These are phyloP conservation scores for Candida verbasci DNA, from an alignment of 805 yeast genomes.

Conservation along the genomic window DNA sequence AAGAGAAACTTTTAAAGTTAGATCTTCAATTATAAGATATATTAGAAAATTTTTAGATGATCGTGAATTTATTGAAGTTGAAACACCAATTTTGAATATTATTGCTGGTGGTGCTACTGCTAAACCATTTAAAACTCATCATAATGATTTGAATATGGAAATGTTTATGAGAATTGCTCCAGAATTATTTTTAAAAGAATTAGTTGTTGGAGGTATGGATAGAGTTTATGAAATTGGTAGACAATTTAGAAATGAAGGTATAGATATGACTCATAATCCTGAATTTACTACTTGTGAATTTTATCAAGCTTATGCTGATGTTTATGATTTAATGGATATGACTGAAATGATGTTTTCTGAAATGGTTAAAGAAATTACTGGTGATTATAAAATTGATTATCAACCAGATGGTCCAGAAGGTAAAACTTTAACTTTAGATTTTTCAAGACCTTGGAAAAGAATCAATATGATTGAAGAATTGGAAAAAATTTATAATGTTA, in stretches of 20 bases:
- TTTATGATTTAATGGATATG: conserved; percentile 90
- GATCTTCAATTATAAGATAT: conserved; percentile 86
- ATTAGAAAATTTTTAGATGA: conserved; percentile 84
- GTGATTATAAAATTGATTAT: conserved; percentile 77
- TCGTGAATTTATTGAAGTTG: conserved; percentile 90
- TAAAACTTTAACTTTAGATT: conserved; percentile 73
- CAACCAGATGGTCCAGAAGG: conserved; percentile 89
- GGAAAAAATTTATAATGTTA: conserved; percentile 80
- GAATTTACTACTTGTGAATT: conserved; percentile 99
- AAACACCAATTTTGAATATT: conserved; percentile 98
- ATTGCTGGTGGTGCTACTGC: conserved; percentile 99
- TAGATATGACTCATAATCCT: conserved; percentile 98
- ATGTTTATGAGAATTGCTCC: conserved; percentile 99
- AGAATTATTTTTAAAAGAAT: conserved; percentile 91
- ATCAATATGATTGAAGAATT: conserved; percentile 94
- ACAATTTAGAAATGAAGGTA: conserved; percentile 98
- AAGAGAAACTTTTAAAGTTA: conserved; percentile 79
- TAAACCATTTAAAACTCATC: conserved; percentile 95
- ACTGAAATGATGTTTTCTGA: conserved; percentile 92
- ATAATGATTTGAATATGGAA: conserved; percentile 93
- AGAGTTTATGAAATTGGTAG: conserved; percentile 98
- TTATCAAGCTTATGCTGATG: conserved; percentile 97
- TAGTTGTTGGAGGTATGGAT: conserved; percentile 97
- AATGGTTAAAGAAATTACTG: conserved; percentile 95
- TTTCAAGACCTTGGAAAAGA: conserved; percentile 98